Conservation (phyloP, 2,329 filamentous ascomycete genomes). For the Phialocephala subalpina region DNA sequence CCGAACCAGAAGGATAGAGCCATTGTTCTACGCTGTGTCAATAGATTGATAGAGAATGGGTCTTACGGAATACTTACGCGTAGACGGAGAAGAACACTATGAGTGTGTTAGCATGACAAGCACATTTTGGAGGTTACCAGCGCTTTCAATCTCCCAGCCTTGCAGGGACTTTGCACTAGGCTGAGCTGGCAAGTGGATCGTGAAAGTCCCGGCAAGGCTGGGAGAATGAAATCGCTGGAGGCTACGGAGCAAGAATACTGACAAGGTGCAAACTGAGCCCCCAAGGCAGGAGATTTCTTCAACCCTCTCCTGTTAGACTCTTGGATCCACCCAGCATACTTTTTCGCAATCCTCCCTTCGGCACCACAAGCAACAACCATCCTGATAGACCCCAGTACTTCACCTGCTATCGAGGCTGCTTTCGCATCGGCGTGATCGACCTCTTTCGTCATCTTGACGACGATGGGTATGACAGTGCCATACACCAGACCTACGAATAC, state of each 20-base stretch:
- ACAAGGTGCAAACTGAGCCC: constrained; percentile 58
- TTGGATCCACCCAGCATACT: constrained; percentile 63
- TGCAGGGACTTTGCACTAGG: no score
- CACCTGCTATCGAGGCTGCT: constrained; percentile 66
- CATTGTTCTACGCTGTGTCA: constrained; percentile 51
- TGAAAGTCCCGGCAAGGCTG: no score
- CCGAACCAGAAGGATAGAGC: constrained; percentile 71
- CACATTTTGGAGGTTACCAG: not conserved
- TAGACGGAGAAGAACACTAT: constrained; percentile 48
- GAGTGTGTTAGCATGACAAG: constrained; percentile 16
- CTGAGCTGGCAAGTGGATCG: no score
- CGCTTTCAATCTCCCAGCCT: no score
- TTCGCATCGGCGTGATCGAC: constrained; percentile 60
- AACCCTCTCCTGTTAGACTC: constrained; percentile 59
- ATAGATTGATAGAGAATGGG: no score
- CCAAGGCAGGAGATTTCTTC: constrained; percentile 58
- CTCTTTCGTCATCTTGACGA: constrained; percentile 58
- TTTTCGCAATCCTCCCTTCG: constrained; percentile 59
- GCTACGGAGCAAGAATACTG: constrained; percentile 13
- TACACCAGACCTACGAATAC: constrained; percentile 62
- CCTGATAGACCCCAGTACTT: constrained; percentile 65
- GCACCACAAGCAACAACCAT: constrained; percentile 71
- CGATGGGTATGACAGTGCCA: constrained; percentile 59
- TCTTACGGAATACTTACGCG: constrained; percentile 23
- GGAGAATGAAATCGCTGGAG: no score